Conservation (phyloP, 2,329 filamentous ascomycete species). For the Phyllachora maydis region DNA sequence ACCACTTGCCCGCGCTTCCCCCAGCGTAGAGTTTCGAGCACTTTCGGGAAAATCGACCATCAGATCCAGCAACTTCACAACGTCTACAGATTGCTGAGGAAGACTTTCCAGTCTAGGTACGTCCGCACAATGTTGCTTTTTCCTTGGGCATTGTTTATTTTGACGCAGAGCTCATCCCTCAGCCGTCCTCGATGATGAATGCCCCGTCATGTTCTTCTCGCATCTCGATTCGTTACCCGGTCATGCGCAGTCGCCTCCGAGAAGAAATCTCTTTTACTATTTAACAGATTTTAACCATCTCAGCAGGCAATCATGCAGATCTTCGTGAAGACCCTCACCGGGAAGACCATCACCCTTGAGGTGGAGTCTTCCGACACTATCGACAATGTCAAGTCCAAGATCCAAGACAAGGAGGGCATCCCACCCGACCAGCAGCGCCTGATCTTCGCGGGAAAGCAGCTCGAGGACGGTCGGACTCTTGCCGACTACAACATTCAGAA, state of each 20-base stretch:
- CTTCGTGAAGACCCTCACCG: constrained; percentile 79
- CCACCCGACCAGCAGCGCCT: constrained; percentile 97
- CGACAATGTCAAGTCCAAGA: constrained; percentile 99
- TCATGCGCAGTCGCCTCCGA: constrained; percentile 1
- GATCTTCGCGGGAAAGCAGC: constrained; percentile 99
- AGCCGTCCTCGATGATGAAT: too few relatives aligned
- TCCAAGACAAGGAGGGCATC: constrained; percentile 98
- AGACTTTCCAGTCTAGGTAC: constrained; percentile 44
- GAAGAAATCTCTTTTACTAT: constrained; percentile 6
- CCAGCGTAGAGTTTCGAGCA: too few relatives aligned
- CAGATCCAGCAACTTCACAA: constrained; percentile 15
- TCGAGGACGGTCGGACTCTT: constrained; percentile 96
- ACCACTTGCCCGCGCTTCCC: background rate
- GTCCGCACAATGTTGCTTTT: too few relatives aligned
- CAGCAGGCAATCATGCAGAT: constrained; percentile 52
- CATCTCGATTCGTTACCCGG: constrained; percentile 1
- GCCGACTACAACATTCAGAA: constrained; percentile 99
- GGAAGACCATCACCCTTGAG: constrained; percentile 99
- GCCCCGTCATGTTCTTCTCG: constrained; percentile 22
- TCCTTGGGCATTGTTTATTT: too few relatives aligned
- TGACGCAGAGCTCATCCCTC: too few relatives aligned
- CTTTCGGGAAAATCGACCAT: too few relatives aligned
- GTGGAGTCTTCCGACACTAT: too few relatives aligned
- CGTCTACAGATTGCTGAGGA: constrained; percentile 43
- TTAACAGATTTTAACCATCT: constrained; percentile 17